Evolutionary conservation across 306 rosid genomes (phyloP).

Genomic region (Sechiopsis laciniata): DNA sequence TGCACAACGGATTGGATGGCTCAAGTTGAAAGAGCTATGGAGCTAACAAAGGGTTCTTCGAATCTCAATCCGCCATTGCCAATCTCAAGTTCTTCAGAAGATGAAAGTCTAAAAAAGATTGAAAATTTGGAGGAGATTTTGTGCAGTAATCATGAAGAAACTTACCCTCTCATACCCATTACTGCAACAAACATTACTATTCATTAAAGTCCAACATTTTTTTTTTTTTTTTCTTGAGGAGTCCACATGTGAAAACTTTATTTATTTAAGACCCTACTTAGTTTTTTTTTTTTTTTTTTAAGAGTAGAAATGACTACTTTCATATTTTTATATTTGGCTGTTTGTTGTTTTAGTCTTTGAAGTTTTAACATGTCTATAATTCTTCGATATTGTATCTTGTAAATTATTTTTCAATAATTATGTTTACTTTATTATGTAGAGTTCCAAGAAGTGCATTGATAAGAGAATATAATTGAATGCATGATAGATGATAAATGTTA

Average conservation of each 20-base stretch:
- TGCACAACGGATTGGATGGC: slow-evolving; percentile 66
- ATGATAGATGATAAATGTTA: too few relatives aligned
- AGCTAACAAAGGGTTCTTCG: slow-evolving; percentile 37
- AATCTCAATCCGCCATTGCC: too few relatives aligned
- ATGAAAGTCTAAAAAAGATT: background rate
- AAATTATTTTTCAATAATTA: too few relatives aligned
- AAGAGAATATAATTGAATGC: too few relatives aligned
- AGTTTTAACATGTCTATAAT: too few relatives aligned
- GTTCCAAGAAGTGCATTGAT: too few relatives aligned
- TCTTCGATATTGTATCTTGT: too few relatives aligned
- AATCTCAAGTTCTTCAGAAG: too few relatives aligned
- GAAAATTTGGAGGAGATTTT: slow-evolving; percentile 37
- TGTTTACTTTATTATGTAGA: too few relatives aligned
- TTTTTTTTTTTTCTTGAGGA: slow-evolving; percentile 24
- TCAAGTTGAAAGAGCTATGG: slow-evolving; percentile 48
- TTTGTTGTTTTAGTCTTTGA: background rate
- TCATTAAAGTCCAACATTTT: background rate
- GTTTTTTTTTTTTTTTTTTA: background rate
- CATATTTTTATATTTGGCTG: background rate
- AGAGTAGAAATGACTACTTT: slow-evolving; percentile 1
- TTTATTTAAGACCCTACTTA: slow-evolving; percentile 2
- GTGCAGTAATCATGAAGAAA: slow-evolving; percentile 49
- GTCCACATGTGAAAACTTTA: background rate
- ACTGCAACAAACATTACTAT: slow-evolving; percentile 9
- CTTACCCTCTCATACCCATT: slow-evolving; percentile 48